Conservation (phyloP, 306 rosid species). For the Lathyrus tuberosus region DNA sequence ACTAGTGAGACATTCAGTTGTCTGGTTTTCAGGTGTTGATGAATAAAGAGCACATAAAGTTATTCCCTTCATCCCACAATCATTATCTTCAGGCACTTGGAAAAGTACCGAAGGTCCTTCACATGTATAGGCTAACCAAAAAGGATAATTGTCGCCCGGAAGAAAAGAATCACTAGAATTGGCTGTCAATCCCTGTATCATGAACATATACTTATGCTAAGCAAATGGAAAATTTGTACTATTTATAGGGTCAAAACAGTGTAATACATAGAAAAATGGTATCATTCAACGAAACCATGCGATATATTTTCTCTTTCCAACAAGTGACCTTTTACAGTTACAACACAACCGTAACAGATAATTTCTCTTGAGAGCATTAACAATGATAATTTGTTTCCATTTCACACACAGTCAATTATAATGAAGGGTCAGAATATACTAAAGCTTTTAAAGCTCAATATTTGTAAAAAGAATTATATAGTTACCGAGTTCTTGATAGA, state of each 20-base stretch:
- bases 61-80: conserved; percentile 19
- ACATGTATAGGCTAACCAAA: conserved; percentile 20
- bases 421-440: too few relatives aligned
- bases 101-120: conserved; percentile 6
- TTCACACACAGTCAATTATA: too few relatives aligned
- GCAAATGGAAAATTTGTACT: not conserved
- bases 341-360: too few relatives aligned
- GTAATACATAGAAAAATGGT: not conserved
- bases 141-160: conserved; percentile 36
- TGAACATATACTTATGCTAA: not conserved
- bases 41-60: conserved; percentile 16
- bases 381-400: too few relatives aligned
- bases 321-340: too few relatives aligned
- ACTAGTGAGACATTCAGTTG: not conserved
- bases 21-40: not conserved
- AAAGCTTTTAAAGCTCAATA: too few relatives aligned
- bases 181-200: conserved; percentile 17
- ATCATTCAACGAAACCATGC: too few relatives aligned
- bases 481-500: too few relatives aligned
- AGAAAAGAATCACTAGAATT: not conserved
- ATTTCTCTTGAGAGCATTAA: too few relatives aligned
- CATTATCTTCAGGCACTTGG: conserved; percentile 4
- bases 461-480: too few relatives aligned
- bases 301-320: too few relatives aligned
- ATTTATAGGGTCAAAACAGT: not conserved